Percentiles rank a stretch among this genome's conserved stretches.
Conservation (phyloP, 2,329 filamentous ascomycete species). For the Cytospora paraplurivora region DNA sequence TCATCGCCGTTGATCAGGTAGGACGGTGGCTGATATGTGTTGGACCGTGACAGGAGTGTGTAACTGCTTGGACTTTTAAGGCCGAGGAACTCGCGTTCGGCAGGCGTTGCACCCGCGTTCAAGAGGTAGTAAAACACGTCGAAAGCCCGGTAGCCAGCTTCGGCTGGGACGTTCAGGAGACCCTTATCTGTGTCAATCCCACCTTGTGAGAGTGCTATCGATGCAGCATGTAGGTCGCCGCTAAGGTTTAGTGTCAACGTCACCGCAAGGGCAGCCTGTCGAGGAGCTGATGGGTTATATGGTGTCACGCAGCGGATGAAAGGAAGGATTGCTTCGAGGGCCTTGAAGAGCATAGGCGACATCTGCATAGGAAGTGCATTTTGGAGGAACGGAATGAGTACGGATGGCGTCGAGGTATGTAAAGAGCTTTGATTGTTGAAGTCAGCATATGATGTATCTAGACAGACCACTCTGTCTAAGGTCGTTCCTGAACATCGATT, state of each 20-base stretch:
- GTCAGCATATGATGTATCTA: slow-evolving; percentile 28
- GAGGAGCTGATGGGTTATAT: slow-evolving; percentile 80
- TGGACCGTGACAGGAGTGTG: slow-evolving; percentile 75
- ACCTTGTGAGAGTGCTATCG: slow-evolving; percentile 78
- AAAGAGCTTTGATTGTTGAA: slow-evolving; percentile 64
- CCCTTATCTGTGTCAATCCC: slow-evolving; percentile 85
- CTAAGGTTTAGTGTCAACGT: slow-evolving; percentile 79
- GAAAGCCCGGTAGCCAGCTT: slow-evolving; percentile 86
- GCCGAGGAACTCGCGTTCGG: slow-evolving; percentile 85
- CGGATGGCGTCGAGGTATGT: slow-evolving; percentile 83
- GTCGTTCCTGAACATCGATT: slow-evolving; percentile 24
- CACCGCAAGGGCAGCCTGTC: slow-evolving; percentile 78
- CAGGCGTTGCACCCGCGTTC: slow-evolving; percentile 84
- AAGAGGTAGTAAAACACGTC: slow-evolving; percentile 98
- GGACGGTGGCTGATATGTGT: slow-evolving; percentile 80
- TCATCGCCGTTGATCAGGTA: slow-evolving; percentile 94
- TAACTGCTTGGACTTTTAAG: slow-evolving; percentile 79
- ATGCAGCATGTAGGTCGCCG: slow-evolving; percentile 75
- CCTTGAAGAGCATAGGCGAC: slow-evolving; percentile 73
- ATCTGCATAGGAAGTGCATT: slow-evolving; percentile 77
- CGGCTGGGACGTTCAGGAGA: slow-evolving; percentile 75
- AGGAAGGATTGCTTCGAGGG: slow-evolving; percentile 78
- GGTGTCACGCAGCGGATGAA: slow-evolving; percentile 88
- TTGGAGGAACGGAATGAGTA: slow-evolving; percentile 75
- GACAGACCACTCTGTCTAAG: neutral